These are phyloP conservation scores for Metschnikowia shivogae DNA, from an alignment of 805 yeast genomes.

Conservation along the genomic window DNA sequence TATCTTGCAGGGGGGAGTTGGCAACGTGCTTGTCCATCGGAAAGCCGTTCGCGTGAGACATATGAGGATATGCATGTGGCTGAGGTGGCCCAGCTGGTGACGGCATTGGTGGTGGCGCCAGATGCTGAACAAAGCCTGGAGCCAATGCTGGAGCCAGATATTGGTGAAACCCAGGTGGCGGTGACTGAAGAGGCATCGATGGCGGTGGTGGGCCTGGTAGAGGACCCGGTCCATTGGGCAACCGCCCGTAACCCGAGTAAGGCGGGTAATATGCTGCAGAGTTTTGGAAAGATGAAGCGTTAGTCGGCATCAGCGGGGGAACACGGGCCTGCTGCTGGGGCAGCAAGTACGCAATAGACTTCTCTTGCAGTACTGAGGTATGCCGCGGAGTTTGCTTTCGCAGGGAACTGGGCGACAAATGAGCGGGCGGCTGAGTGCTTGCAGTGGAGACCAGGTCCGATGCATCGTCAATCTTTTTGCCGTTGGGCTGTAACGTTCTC, in stretches of 20 bases:
- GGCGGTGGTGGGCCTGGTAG: conserved; percentile 40
- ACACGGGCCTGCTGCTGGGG: conserved; percentile 2
- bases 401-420: neutral
- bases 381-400: neutral
- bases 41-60: neutral
- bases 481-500: conserved; percentile 29
- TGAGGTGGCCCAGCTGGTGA: conserved; percentile 1
- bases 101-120: conserved; percentile 2
- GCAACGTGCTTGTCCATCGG: neutral
- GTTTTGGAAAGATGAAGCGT: neutral
- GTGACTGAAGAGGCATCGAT: neutral
- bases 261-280: conserved; percentile 27
- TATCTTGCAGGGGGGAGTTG: neutral
- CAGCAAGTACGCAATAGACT: neutral
- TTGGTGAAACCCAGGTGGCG: conserved; percentile 1
- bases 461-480: neutral
- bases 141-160: neutral
- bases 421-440: neutral
- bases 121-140: conserved; percentile 1
- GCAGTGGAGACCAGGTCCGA: neutral
- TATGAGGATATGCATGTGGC: conserved; percentile 1
- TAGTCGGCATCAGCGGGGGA: neutral
- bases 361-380: neutral
- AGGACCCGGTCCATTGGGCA: conserved; percentile 42
- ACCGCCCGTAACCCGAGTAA: conserved; percentile 30